Conservation (phyloP, 345 rosid genomes). For the Raphanus raphanistrum region DNA sequence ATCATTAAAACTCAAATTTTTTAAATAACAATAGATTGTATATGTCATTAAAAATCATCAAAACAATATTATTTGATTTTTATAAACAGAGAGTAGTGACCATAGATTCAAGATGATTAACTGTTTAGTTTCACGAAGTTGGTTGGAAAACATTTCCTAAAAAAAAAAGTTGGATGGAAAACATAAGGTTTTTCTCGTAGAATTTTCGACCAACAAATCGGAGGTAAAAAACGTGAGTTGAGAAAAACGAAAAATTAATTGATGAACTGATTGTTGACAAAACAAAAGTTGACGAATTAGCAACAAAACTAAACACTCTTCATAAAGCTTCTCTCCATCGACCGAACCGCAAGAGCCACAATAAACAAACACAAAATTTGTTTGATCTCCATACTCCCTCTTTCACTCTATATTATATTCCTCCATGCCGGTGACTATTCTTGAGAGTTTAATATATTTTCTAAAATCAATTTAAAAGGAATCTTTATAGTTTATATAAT, state of each 20-base stretch:
- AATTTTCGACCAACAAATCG: neutral
- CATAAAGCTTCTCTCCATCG: slow-evolving; percentile 12
- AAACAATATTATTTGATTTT: no score
- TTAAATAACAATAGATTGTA: no score
- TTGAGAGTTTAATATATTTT: slow-evolving; percentile 1
- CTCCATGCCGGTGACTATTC: slow-evolving; percentile 16
- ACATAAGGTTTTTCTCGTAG: neutral
- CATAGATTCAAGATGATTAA: neutral
- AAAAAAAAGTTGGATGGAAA: neutral
- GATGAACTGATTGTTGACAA: neutral
- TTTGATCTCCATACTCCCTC: slow-evolving; percentile 14
- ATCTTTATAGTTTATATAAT: slow-evolving; percentile 1
- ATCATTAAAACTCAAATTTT: no score
- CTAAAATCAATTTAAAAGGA: neutral
- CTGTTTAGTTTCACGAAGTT: neutral
- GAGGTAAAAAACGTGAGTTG: neutral
- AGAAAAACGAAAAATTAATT: neutral
- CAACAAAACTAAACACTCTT: neutral
- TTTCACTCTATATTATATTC: slow-evolving; percentile 1
- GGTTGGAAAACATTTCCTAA: neutral
- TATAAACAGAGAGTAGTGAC: no score
- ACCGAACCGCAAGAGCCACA: slow-evolving; percentile 1
- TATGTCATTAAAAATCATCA: no score
- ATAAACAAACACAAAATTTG: slow-evolving; percentile 15
- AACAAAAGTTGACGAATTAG: no score